Evolutionary conservation across 2,329 filamentous ascomycete species (phyloP).

Genomic region (Parascedosporium putredinis): DNA sequence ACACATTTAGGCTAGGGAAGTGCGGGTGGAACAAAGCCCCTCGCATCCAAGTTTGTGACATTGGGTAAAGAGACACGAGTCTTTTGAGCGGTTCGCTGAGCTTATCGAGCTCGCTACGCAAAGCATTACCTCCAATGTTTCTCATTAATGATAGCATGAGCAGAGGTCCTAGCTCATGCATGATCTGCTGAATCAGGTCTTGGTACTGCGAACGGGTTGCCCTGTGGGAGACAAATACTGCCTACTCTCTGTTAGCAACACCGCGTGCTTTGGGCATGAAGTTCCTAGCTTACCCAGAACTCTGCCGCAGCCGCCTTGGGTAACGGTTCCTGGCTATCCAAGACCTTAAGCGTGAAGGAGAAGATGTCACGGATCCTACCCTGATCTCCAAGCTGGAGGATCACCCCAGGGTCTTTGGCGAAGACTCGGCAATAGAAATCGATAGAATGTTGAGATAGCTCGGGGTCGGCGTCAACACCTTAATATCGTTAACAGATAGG

Average conservation of each 20-base stretch:
- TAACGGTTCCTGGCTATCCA: slow-evolving; percentile 62
- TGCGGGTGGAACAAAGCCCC: slow-evolving; percentile 42
- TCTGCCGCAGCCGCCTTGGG: slow-evolving; percentile 64
- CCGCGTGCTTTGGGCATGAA: too few relatives aligned
- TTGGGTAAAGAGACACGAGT: slow-evolving; percentile 45
- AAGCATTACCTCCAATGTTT: slow-evolving; percentile 58
- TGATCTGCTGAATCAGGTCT: slow-evolving; percentile 34
- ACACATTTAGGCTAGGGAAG: slow-evolving; percentile 51
- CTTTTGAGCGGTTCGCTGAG: slow-evolving; percentile 62
- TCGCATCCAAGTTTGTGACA: slow-evolving; percentile 53
- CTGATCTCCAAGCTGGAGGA: slow-evolving; percentile 47
- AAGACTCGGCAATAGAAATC: slow-evolving; percentile 60
- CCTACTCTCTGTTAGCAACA: slow-evolving; percentile 27
- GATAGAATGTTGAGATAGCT: slow-evolving; percentile 63
- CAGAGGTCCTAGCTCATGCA: slow-evolving; percentile 50
- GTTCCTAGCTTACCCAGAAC: slow-evolving; percentile 53
- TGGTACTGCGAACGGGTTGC: slow-evolving; percentile 34
- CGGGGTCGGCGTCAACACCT: slow-evolving; percentile 58
- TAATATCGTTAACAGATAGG: slow-evolving; percentile 20
- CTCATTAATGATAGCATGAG: slow-evolving; percentile 49
- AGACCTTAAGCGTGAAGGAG: slow-evolving; percentile 57
- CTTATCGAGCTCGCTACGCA: slow-evolving; percentile 62
- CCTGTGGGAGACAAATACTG: slow-evolving; percentile 37
- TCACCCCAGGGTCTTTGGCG: slow-evolving; percentile 46
- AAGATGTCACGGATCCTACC: slow-evolving; percentile 56